phyloP scores from a whole-genome alignment of 768 basidiomycete species.

The Suillus spraguei region DNA sequence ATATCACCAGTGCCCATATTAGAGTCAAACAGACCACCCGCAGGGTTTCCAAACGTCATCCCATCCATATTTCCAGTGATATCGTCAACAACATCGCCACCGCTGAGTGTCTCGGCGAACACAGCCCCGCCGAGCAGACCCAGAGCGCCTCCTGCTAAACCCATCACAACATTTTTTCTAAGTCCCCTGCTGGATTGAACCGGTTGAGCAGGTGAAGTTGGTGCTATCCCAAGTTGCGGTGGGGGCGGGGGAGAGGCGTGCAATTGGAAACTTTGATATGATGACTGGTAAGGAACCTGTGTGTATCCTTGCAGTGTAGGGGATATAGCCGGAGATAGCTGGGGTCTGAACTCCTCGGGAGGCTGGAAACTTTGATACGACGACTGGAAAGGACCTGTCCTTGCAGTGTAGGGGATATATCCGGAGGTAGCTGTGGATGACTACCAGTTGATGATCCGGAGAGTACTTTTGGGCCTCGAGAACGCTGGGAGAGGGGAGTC shows the following conservation, averaged over 20 bases:
- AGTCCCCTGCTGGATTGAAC: constrained; percentile 2
- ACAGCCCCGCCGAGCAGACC: constrained; percentile 1
- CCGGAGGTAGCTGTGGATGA: neutral
- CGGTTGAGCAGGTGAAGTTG: neutral
- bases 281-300: neutral
- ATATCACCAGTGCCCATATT: neutral
- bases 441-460: neutral
- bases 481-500: neutral
- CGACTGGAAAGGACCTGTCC: neutral
- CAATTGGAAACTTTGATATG: neutral
- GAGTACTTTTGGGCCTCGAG: neutral
- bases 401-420: neutral
- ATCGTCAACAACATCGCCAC: constrained; percentile 1
- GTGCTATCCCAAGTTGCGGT: neutral
- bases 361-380: neutral
- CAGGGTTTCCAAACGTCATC: neutral
- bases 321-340: neutral
- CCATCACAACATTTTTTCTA: neutral
- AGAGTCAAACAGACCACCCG: neutral
- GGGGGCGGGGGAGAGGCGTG: neutral
- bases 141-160: neutral
- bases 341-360: neutral
- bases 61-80: constrained; percentile 1
- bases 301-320: neutral
- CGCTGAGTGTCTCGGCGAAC: neutral